phyloP scores from a whole-genome alignment of 148 eudicot genomes.

The Fallopia convolvulus region DNA sequence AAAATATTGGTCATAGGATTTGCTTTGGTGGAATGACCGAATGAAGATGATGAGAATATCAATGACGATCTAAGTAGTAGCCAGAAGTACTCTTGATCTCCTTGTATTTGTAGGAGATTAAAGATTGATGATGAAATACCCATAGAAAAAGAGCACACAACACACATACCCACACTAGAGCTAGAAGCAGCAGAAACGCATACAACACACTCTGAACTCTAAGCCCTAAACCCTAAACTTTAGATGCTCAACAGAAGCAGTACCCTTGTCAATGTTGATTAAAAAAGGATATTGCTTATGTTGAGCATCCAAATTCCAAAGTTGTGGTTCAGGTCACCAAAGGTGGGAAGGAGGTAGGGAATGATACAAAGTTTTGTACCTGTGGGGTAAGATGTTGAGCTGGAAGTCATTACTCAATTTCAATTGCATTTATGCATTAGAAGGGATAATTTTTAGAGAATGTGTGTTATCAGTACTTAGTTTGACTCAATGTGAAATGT shows the following conservation, averaged over 20 bases:
- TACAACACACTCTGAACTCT: no score
- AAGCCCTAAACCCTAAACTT: no score
- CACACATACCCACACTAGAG: no score
- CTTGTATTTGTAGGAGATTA: neutral
- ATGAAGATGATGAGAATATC: neutral
- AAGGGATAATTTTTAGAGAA: neutral
- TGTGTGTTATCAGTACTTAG: neutral
- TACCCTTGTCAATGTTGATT: neutral
- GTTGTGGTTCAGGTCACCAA: neutral
- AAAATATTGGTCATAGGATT: neutral
- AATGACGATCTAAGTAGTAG: neutral
- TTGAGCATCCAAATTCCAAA: neutral
- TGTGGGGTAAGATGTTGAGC: neutral
- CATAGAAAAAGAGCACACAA: no score
- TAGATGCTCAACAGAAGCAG: no score
- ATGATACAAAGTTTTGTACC: neutral
- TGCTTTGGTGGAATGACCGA: neutral
- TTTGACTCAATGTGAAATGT: constrained; percentile 10
- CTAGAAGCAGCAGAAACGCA: no score
- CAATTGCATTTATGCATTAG: neutral
- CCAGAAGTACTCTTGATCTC: neutral
- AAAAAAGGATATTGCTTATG: neutral
- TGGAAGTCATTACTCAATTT: neutral
- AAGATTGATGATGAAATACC: neutral
- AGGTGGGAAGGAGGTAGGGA: constrained; percentile 5